A percentile compares a stretch with the other conserved stretches of the same genome.
These are phyloP conservation scores for Nicotiana tomentosiformis DNA, from an alignment of 257 asterid species.

Conservation along the genomic window DNA sequence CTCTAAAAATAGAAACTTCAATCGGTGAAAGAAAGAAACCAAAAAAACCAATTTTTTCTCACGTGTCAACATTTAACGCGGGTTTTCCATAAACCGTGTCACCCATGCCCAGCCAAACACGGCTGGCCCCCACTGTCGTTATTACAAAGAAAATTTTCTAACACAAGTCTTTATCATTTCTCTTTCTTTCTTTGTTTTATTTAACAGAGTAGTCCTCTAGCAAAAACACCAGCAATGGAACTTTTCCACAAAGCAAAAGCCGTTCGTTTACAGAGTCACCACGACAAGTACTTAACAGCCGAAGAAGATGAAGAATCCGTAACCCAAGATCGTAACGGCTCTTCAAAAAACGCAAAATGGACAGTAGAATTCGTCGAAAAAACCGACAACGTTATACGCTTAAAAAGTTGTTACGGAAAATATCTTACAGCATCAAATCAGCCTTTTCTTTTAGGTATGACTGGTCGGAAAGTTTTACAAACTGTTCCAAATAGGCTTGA, in stretches of 20 bases:
- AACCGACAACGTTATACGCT: slow-evolving; percentile 23
- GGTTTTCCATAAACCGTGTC: slow-evolving; percentile 8
- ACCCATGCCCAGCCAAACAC: not conserved
- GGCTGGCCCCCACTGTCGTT: slow-evolving; percentile 13
- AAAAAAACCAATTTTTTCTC: not conserved
- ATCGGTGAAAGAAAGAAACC: not conserved
- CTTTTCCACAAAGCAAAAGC: slow-evolving; percentile 31
- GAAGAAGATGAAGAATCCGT: slow-evolving; percentile 41
- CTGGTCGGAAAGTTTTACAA: slow-evolving; percentile 72
- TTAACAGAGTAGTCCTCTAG: slow-evolving; percentile 9
- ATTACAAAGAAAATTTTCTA: not conserved
- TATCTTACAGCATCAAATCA: slow-evolving; percentile 41
- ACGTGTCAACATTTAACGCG: not conserved
- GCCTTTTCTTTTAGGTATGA: slow-evolving; percentile 57
- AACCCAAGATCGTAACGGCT: slow-evolving; percentile 30
- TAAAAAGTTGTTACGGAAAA: slow-evolving; percentile 33
- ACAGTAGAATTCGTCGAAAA: slow-evolving; percentile 25
- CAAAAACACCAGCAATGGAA: slow-evolving; percentile 30
- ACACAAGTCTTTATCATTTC: not conserved
- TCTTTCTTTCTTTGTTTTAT: too few relatives aligned
- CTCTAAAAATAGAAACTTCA: not conserved
- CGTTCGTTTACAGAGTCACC: slow-evolving; percentile 26
- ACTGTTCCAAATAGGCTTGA: slow-evolving; percentile 61
- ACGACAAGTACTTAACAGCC: slow-evolving; percentile 36
- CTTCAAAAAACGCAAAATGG: slow-evolving; percentile 34